phyloP scores from a whole-genome alignment of 805 yeast species.

The Metschnikowia reukaufii region DNA sequence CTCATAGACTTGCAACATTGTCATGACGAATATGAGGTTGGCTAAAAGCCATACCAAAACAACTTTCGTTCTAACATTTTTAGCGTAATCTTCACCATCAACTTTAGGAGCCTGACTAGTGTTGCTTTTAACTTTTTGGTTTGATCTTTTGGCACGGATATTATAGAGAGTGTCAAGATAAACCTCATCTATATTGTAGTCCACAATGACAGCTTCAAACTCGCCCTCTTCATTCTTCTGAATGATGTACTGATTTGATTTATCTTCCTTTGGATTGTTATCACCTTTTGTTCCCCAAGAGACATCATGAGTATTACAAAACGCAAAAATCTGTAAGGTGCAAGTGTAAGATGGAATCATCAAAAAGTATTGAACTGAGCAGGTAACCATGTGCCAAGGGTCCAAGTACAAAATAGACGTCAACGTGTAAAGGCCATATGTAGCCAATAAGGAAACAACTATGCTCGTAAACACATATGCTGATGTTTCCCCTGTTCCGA shows the following conservation, averaged over 20 bases:
- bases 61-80: slow-evolving; percentile 91
- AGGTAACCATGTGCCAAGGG: slow-evolving; percentile 94
- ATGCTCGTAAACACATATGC: slow-evolving; percentile 66
- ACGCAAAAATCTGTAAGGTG: slow-evolving; percentile 91
- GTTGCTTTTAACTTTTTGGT: slow-evolving; percentile 41
- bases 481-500: slow-evolving; percentile 42
- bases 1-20: slow-evolving; percentile 78
- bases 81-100: slow-evolving; percentile 79
- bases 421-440: slow-evolving; percentile 83
- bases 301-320: slow-evolving; percentile 97
- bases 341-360: slow-evolving; percentile 91
- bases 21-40: slow-evolving; percentile 79
- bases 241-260: slow-evolving; percentile 77
- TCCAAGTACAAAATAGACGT: slow-evolving; percentile 86
- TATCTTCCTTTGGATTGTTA: slow-evolving; percentile 60
- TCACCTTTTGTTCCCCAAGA: slow-evolving; percentile 99
- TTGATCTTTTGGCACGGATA: slow-evolving; percentile 69
- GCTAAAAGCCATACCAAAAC: slow-evolving; percentile 93
- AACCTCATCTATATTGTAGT: slow-evolving; percentile 79
- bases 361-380: slow-evolving; percentile 83
- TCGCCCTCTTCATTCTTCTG: slow-evolving; percentile 79
- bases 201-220: slow-evolving; percentile 75
- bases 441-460: slow-evolving; percentile 80
- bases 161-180: slow-evolving; percentile 74
- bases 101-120: slow-evolving; percentile 25